Base-by-base conservation (phyloP, 495 filamentous ascomycete species). In the Tirmania nivea region DNA sequence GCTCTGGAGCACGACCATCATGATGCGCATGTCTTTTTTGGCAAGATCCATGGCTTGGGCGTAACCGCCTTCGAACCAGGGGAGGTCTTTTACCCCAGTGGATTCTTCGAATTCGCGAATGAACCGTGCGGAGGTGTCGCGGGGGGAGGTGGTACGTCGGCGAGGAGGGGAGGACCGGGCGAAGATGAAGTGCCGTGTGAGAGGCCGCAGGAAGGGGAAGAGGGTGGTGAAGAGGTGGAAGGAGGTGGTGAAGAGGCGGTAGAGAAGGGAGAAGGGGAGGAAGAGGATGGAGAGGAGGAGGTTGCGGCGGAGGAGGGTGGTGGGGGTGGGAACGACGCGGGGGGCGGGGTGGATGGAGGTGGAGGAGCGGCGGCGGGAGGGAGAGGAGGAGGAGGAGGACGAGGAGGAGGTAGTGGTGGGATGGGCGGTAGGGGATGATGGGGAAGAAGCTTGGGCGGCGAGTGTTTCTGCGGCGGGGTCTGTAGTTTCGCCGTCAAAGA, bases 401-500 rank as follows among this genome's bases (percentile, higher is more conserved):
- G 48, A 12, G 11, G 71, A 8, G 69, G 66, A 20, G 74, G 66
- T 55, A 70, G 69, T 16, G 48, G n/a, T 25, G n/a, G 21, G 48
- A 21, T 6, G 14, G n/a, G 16, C 62, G 7, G 2, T 3, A 5
- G 25, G 3, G 2, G 25, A 31, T 31, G 25, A 31, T 31, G 25
- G 3, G 2, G 25, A 31, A 5, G 25, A 31, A 47, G 71, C 63
- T 37, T 78, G 69, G 31, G 79, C 74, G 36, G 79, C 75, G 51
- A 79, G 71, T 55, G 84, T 80, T 69, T 86, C 83, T 58, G 84
- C 84, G 7, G 89, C 70, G 6, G 77, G 80, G 63, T 94, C 84
- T 36, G 84, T 76, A 5, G 80, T 77, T 68, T 96, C 92, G 51
- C 92, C 90, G 65, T 96, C 90, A 64, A 95, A 97, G 76, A 96